Base-by-base conservation (phyloP, 2,329 filamentous ascomycete species). In the Aureobasidium sp. region DNA sequence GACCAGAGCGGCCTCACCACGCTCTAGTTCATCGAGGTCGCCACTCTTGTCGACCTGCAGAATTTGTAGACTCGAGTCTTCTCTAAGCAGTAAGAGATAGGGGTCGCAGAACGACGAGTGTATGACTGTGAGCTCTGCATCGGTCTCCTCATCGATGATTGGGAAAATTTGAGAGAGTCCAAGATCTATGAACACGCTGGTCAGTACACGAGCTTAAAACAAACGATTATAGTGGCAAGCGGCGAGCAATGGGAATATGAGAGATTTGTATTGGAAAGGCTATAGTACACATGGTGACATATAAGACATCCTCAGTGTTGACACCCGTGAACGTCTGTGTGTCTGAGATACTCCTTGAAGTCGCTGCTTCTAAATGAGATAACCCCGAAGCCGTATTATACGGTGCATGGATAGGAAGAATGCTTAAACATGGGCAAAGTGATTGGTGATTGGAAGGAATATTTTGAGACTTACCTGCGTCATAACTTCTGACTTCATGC, bases 121-220 rank as follows among this genome's bases (percentile, higher is more conserved):
- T 53, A 94, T 82, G 48, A 96, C 91, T 62, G 91, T 87, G 6
- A 93, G 91, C 72, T 97, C 93, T 25, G 88, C 90, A 16, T 92
- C 94, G 0, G 91, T 95, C 69, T 96, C 93, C 72, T 97, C 96
- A 72, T 98, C 96, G 68, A 93, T 88, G 87, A 98, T 94, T 1
- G 95, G 94, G 58, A 98, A 87, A 64, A 99, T 98, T 74, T 98
- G 95, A 53, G 91, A 91, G 62, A 99, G 86, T 15, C 92, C 93
- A 67, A 99, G 87, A 77, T 97, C 93, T 94, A 73, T 56, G 38
- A 20, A 27, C 42, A 31, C 31, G 18, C 4, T 43, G n/a, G 38
- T 65, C 50, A 65, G 63, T 40, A 53, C 59, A 53, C 59, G 4
- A 20, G 9, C 36, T 27, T 25, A 23, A 45, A 45, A 47, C 20